Percentiles rank a stretch among this genome's conserved stretches.
These are phyloP conservation scores for Acorus calamus DNA, from an alignment of 106 monocot species.

Conservation along the genomic window DNA sequence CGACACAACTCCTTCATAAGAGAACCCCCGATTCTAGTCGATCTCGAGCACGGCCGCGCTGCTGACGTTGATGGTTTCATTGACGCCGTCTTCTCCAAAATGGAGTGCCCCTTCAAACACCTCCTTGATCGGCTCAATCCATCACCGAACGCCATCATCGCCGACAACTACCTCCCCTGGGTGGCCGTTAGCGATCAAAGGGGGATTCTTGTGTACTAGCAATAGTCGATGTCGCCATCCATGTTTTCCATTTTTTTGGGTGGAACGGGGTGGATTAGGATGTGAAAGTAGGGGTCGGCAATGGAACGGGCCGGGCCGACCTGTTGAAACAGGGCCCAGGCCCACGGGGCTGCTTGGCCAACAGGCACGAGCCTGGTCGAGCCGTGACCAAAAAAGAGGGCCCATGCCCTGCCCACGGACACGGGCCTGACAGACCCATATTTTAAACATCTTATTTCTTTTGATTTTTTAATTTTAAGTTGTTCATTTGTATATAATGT, in stretches of 20 bases:
- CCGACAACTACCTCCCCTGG: slow-evolving; percentile 5
- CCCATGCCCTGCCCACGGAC: too few species aligned
- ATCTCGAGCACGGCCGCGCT: not conserved
- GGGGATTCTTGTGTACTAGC: slow-evolving; percentile 36
- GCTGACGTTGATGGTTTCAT: not conserved
- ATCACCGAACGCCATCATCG: not conserved
- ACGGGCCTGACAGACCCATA: too few species aligned
- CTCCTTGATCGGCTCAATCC: not conserved
- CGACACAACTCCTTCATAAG: not conserved
- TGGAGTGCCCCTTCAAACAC: not conserved
- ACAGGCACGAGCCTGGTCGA: too few species aligned
- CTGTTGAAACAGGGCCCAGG: too few species aligned
- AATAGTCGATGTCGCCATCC: slow-evolving; percentile 45
- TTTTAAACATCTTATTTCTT: too few species aligned
- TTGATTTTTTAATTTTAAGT: too few species aligned
- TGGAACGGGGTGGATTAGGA: too few species aligned
- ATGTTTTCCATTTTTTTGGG: slow-evolving; percentile 47
- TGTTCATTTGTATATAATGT: too few species aligned
- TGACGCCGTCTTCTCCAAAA: not conserved
- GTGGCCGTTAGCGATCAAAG: not conserved
- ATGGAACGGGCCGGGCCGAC: too few species aligned
- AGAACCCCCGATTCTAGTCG: not conserved
- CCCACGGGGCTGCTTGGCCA: too few species aligned
- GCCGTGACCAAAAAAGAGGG: too few species aligned
- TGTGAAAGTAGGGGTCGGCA: too few species aligned